phyloP scores from a whole-genome alignment of 257 asterid species.

The Solanum pinnatisectum region DNA sequence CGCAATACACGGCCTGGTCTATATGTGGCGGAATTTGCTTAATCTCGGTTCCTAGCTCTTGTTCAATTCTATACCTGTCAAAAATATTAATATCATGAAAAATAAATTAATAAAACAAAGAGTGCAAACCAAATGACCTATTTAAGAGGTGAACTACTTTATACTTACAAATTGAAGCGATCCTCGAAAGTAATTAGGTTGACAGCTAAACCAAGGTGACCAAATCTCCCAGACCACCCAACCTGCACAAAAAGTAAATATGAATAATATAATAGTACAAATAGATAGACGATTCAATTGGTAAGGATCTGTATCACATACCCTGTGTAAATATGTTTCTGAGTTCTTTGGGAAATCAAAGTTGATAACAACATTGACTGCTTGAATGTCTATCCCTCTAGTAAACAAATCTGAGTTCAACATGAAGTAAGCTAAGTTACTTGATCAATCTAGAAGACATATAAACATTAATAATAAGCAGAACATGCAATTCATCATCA shows the following conservation, averaged over 20 bases:
- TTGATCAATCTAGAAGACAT: neutral
- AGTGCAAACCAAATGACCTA: neutral
- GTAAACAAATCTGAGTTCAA: slow-evolving; percentile 61
- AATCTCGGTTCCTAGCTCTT: slow-evolving; percentile 87
- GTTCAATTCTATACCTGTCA: slow-evolving; percentile 78
- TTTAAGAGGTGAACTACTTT: neutral
- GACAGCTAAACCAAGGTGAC: slow-evolving; percentile 91
- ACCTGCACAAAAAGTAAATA: slow-evolving; percentile 34
- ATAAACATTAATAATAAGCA: neutral
- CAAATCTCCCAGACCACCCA: slow-evolving; percentile 92
- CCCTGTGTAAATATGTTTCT: slow-evolving; percentile 89
- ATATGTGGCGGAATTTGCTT: slow-evolving; percentile 88
- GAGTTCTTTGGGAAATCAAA: slow-evolving; percentile 81
- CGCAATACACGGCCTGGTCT: slow-evolving; percentile 73
- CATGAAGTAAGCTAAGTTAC: neutral
- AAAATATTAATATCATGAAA: neutral
- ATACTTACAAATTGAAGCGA: slow-evolving; percentile 71
- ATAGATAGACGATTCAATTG: neutral
- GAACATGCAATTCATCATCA: neutral
- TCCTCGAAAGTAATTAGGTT: slow-evolving; percentile 80
- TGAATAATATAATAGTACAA: neutral
- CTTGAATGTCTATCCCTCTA: slow-evolving; percentile 88
- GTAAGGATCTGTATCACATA: slow-evolving; percentile 15
- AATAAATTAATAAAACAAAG: neutral
- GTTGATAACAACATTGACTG: slow-evolving; percentile 81